Evolutionary conservation across 331 rosid species (phyloP).

Genomic region (Quercus lobata): DNA sequence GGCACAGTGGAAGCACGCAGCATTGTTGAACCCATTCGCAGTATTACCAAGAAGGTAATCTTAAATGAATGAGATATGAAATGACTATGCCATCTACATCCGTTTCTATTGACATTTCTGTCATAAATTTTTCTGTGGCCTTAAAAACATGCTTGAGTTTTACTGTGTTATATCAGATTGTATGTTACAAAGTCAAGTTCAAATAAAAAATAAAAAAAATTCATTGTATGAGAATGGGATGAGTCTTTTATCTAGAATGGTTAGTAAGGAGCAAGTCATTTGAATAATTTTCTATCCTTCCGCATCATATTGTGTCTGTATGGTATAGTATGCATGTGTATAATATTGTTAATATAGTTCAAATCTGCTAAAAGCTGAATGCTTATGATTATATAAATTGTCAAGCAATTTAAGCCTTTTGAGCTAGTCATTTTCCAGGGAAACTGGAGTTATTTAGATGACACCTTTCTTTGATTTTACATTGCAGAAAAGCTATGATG

Average conservation of each 20-base stretch:
- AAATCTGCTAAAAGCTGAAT: too few relatives aligned
- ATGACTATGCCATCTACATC: background rate
- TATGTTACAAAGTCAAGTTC: too few relatives aligned
- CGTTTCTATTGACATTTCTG: background rate
- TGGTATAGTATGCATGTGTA: background rate
- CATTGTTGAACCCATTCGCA: slow-evolving; percentile 87
- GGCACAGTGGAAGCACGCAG: slow-evolving; percentile 98
- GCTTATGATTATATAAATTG: background rate
- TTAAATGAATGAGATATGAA: background rate
- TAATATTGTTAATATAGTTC: too few relatives aligned
- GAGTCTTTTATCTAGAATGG: too few relatives aligned
- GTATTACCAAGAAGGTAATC: slow-evolving; percentile 71
- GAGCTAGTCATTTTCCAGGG: background rate
- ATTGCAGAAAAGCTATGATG: slow-evolving; percentile 65
- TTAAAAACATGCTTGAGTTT: background rate
- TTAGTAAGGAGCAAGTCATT: too few relatives aligned
- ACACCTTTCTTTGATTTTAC: background rate
- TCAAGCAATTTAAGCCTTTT: background rate
- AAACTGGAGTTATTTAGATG: background rate
- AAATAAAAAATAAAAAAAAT: too few relatives aligned
- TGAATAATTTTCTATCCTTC: background rate
- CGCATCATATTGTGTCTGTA: background rate
- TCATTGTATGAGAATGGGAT: too few relatives aligned
- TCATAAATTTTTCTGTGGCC: background rate
- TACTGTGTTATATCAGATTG: too few relatives aligned